These are phyloP conservation scores for Groenewaldozyma tartarivorans DNA, from an alignment of 805 yeast species.

Conservation along the genomic window DNA sequence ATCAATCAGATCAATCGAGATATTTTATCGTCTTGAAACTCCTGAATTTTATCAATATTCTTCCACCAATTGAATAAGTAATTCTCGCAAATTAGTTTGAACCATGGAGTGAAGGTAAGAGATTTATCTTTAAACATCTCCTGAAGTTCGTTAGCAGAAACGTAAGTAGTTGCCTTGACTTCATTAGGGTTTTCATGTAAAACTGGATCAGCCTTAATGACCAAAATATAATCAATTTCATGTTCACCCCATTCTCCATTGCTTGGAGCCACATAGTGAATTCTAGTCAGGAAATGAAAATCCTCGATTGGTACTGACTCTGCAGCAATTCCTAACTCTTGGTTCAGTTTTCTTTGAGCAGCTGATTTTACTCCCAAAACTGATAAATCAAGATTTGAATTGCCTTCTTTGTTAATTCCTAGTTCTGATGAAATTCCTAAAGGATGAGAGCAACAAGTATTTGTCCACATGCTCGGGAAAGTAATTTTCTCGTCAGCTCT, in stretches of 20 bases:
- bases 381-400: slow-evolving; percentile 41
- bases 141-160: slow-evolving; percentile 54
- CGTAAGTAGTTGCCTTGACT: slow-evolving; percentile 74
- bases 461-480: slow-evolving; percentile 96
- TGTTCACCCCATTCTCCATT: slow-evolving; percentile 93
- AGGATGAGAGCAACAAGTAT: slow-evolving; percentile 98
- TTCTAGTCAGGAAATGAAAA: slow-evolving; percentile 81
- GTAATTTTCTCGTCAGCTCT: slow-evolving; percentile 96
- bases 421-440: slow-evolving; percentile 73
- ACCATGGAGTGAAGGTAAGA: slow-evolving; percentile 95
- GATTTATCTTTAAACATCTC: slow-evolving; percentile 59
- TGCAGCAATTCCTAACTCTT: slow-evolving; percentile 77
- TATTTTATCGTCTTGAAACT: slow-evolving; percentile 31
- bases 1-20: slow-evolving; percentile 19
- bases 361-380: slow-evolving; percentile 76
- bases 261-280: slow-evolving; percentile 81
- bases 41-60: slow-evolving; percentile 48
- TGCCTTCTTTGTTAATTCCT: slow-evolving; percentile 34
- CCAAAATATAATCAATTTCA: slow-evolving; percentile 89
- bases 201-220: slow-evolving; percentile 49
- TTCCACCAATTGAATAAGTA: slow-evolving; percentile 94
- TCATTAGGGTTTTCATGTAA: slow-evolving; percentile 64
- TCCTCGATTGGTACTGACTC: slow-evolving; percentile 50
- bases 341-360: slow-evolving; percentile 85
- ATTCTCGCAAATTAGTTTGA: slow-evolving; percentile 86